Base-by-base conservation (phyloP, 2,329 filamentous ascomycete species). In the Monosporascus ibericus region DNA sequence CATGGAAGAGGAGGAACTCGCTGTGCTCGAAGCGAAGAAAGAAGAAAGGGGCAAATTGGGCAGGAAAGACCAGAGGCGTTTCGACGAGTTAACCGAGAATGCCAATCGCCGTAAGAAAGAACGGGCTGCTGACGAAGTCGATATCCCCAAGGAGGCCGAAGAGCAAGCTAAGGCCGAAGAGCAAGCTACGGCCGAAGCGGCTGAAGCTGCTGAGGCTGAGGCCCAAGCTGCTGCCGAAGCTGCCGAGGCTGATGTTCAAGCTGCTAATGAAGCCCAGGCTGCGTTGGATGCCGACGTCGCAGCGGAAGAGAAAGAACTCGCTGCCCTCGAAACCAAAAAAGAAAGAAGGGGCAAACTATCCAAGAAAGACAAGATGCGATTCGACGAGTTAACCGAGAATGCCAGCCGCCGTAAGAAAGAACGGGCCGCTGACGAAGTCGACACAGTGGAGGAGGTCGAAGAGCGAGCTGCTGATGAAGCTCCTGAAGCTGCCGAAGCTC, bases 281-380 rank as follows among this genome's bases (percentile, higher is more conserved):
- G 22, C 22, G 22, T 22, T 22, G 38, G 52, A 56, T n/a, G 51
- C 52, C 24, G 54, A 52, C 4, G 51, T 48, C 11, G 57, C 54
- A n/a, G 52, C 1, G 5, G 27, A 44, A 3, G 34, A 36, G 9
- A 36, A 18, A 17, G 48, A 47, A 27, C 30, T n/a, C 2, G n/a
- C 56, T n/a, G 53, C 46, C 9, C 54, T 61, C 11, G 58, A 54
- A 38, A 58, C 55, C 15, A 60, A 61, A 51, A 58, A 69, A 59
- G 66, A 70, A 44, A 66, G 70, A 53, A 63, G 57, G 46, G 60
- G 68, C 50, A 74, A 71, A 58, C 64, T 73, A 17, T 58, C 70
- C 49, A 65, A 70, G 57, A 68, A 63, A 52, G 70, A 71, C 44
- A 63, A 58, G 47, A 54, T 38, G 46, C 56, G 60, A 24, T 51